Evolutionary conservation across 305 asterid species (phyloP).

Genomic region (Plantago coronopus): DNA sequence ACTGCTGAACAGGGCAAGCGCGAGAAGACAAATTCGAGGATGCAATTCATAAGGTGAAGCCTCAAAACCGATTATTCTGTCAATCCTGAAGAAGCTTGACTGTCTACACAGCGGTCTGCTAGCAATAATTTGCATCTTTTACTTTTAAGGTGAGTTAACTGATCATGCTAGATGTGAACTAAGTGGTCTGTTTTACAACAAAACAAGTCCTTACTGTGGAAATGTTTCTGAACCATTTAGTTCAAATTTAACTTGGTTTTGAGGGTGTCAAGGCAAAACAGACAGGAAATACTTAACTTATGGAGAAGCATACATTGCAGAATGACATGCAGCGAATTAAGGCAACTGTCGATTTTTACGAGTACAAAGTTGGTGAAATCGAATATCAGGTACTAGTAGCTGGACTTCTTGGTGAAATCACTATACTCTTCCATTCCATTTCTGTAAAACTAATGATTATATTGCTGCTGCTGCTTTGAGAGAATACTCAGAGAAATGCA

Average conservation of each 20-base stretch:
- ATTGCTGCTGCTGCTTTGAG: conserved; percentile 39
- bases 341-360: conserved; percentile 51
- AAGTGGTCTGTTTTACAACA: too few species aligned
- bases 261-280: conserved; percentile 83
- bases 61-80: too few species aligned
- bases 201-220: conserved; percentile 3
- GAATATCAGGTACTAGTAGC: conserved; percentile 73
- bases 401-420: conserved; percentile 15
- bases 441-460: conserved; percentile 25
- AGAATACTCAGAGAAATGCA: conserved; percentile 58
- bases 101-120: too few species aligned
- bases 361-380: conserved; percentile 64
- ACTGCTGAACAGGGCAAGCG: too few species aligned
- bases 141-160: too few species aligned
- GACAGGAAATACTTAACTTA: conserved; percentile 46
- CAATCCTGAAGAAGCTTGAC: too few species aligned
- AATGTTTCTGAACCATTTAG: conserved; percentile 17
- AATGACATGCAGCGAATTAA: conserved; percentile 57
- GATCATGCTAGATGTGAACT: too few species aligned
- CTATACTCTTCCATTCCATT: conserved; percentile 9
- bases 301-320: conserved; percentile 66
- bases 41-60: too few species aligned
- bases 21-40: too few species aligned
- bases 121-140: too few species aligned
- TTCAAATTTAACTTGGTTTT: conserved; percentile 70